Conservation (phyloP, 345 rosid genomes). For the Reutealis trisperma region DNA sequence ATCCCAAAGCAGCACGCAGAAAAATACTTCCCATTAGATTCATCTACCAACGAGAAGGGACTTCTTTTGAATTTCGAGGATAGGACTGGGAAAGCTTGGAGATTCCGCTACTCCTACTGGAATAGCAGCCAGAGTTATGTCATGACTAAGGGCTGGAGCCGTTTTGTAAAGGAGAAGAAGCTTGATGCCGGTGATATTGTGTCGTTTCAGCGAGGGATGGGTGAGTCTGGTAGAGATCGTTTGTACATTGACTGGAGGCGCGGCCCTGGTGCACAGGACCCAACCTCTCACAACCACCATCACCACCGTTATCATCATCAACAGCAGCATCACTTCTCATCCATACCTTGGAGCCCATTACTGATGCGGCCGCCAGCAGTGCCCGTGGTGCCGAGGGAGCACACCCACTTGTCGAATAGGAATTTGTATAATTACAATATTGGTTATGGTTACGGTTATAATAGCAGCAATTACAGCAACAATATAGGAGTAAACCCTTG, state of each 20-base stretch:
- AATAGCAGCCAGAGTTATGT: constrained; percentile 96
- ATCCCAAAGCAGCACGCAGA: constrained; percentile 74
- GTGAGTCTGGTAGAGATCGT: constrained; percentile 57
- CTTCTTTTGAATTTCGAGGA: constrained; percentile 86
- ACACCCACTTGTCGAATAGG: constrained; percentile 27
- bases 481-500: constrained; percentile 26
- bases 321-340: constrained; percentile 33
- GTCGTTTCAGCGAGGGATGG: constrained; percentile 73
- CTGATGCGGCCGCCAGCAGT: constrained; percentile 39
- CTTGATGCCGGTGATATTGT: constrained; percentile 88
- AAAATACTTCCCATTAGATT: constrained; percentile 80
- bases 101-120: constrained; percentile 93
- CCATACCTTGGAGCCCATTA: constrained; percentile 51
- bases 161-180: constrained; percentile 92
- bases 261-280: constrained; percentile 51
- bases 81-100: constrained; percentile 70
- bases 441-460: constrained; percentile 22
- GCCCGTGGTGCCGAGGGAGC: constrained; percentile 20
- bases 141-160: constrained; percentile 97
- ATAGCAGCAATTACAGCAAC: constrained; percentile 4
- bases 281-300: constrained; percentile 1
- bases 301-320: background rate
- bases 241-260: constrained; percentile 87
- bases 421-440: constrained; percentile 16
- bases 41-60: constrained; percentile 72